Base-by-base conservation (phyloP, 2,329 filamentous ascomycete species). In the Neofusicoccum umdonicola region DNA sequence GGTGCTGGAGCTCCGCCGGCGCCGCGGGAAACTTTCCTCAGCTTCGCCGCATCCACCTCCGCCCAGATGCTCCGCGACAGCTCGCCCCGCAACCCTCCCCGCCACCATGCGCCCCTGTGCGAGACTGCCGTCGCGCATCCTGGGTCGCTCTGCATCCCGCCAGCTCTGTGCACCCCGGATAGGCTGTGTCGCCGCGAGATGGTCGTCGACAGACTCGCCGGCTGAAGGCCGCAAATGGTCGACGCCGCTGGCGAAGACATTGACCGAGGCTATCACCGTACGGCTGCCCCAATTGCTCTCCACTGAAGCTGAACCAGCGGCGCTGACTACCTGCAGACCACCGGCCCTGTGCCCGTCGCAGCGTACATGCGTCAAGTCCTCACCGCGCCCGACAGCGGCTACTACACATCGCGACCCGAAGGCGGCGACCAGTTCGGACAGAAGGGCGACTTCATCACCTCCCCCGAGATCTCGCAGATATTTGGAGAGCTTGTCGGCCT, bases 341-440 rank as follows among this genome's bases (percentile, higher is more conserved):
- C 95, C 11, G 95, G 95, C 0, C 94, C 95, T 3, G 88, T 98
- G 34, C 92, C 95, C 0, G 86, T 99, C 66, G 93, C 95, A 4
- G 90, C 92, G 61, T 99, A 93, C 77, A 99, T 99, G 95, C 93
- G 95, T 75, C 96, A 98, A 89, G 97, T 94, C 76, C 86, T 99
- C 68, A 99, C 95, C 0, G 91, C 91, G 11, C 91, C 95, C 67
- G 80, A 92, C 44, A 93, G 92, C 65, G 95, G 95, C 62, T 99
- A 99, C 81, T 99, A 99, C 79, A 98, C 93, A 4, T 86, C 88
- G 27, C 84, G 89, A 48, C 84, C 84, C 62, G 79, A 87, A 66
- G 88, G 85, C 19, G 86, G 88, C 52, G 93, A 97, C 73, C 93
- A 94, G 68, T 99, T 99, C 71, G 95, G 95, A n/a, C 82, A 86